Percentiles rank a stretch among this genome's conserved stretches.
These are phyloP conservation scores for Aegle marmelos DNA, from an alignment of 345 rosid species.

Conservation along the genomic window DNA sequence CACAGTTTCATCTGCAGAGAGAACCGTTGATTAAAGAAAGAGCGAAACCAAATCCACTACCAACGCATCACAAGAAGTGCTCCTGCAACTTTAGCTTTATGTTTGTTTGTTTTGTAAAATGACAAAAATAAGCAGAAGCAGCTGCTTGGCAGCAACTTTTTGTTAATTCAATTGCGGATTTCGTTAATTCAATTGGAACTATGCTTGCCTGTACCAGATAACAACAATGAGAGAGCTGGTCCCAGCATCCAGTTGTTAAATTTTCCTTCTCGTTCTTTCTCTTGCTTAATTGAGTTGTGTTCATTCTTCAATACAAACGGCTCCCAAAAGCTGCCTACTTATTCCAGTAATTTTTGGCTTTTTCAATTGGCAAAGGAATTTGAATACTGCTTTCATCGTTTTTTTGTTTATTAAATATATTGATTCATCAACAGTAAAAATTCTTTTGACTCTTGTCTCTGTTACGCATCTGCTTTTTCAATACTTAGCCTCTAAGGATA, in stretches of 20 bases:
- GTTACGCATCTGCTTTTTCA: conserved; percentile 4
- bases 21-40: neutral
- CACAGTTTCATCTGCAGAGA: neutral
- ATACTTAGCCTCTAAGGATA: conserved; percentile 16
- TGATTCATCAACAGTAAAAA: neutral
- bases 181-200: neutral
- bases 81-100: neutral
- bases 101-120: neutral
- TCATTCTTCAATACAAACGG: neutral
- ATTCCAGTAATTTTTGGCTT: neutral
- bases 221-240: neutral
- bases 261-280: neutral
- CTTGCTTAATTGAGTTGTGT: conserved; percentile 13
- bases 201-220: neutral
- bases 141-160: too few species aligned
- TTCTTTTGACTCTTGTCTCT: neutral
- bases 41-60: neutral
- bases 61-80: neutral
- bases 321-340: neutral
- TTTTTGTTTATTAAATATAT: neutral
- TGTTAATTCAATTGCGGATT: neutral
- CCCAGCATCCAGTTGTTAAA: neutral
- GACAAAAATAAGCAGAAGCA: conserved; percentile 5
- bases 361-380: neutral
- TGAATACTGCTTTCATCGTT: neutral